phyloP scores from a whole-genome alignment of 2,329 filamentous ascomycete species.

The Aspergillus oerlinghausenensis region DNA sequence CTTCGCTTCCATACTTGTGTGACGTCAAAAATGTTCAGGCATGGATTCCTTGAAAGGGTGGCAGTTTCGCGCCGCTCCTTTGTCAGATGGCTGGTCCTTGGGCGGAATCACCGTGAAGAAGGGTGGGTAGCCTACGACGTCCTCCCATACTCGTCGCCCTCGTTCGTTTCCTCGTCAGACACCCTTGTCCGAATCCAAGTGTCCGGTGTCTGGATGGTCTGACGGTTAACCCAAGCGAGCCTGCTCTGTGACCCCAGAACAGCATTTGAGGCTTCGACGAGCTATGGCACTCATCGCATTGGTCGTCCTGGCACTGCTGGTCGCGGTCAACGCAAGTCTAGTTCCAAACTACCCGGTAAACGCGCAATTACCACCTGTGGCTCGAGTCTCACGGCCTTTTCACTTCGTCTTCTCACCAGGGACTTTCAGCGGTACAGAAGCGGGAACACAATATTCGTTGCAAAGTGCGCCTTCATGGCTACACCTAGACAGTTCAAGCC shows the following conservation, averaged over 20 bases:
- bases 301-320: conserved; percentile 22
- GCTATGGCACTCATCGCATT: conserved; percentile 26
- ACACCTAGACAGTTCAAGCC: conserved; percentile 59
- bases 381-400: conserved; percentile 57
- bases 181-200: conserved; percentile 5
- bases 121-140: conserved; percentile 11
- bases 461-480: conserved; percentile 67
- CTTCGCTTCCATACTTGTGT: conserved; percentile 32
- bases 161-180: conserved; percentile 4
- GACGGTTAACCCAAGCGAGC: conserved; percentile 5
- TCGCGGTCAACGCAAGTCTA: conserved; percentile 32
- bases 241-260: conserved; percentile 10
- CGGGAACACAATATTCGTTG: conserved; percentile 62
- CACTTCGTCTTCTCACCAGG: conserved; percentile 44
- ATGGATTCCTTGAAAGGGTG: conserved; percentile 34
- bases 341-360: conserved; percentile 67
- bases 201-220: conserved; percentile 1
- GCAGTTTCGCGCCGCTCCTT: conserved; percentile 29
- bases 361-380: conserved; percentile 76
- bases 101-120: conserved; percentile 21
- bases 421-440: conserved; percentile 63
- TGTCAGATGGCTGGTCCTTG: conserved; percentile 25
- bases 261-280: conserved; percentile 8
- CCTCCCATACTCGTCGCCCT: conserved; percentile 12
- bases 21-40: conserved; percentile 37